Percentiles rank a stretch among this genome's conserved stretches.
phyloP scores from a whole-genome alignment of 176 grass and related monocot species.

The Themeda triandra region DNA sequence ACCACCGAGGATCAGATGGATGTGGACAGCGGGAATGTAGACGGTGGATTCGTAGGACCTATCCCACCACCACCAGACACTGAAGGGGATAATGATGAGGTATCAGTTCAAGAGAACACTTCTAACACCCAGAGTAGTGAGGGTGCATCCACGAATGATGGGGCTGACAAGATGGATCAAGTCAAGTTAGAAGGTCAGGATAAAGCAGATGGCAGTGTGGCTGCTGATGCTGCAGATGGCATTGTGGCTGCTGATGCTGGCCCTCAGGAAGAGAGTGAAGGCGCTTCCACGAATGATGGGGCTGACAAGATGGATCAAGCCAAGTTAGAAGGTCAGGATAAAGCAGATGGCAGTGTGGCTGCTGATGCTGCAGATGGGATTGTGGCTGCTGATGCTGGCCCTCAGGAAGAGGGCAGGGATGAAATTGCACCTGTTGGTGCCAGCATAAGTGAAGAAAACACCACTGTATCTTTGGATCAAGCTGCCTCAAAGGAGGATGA shows the following conservation, averaged over 20 bases:
- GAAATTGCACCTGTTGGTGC: not conserved
- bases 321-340: not conserved
- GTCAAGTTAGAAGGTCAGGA: not conserved
- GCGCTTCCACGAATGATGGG: not conserved
- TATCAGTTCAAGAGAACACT: not conserved
- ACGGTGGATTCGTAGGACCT: conserved; percentile 24
- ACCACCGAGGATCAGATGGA: conserved; percentile 18
- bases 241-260: too few species aligned
- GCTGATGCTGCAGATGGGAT: too few species aligned
- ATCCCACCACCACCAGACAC: conserved; percentile 21
- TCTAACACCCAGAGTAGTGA: not conserved
- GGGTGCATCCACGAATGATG: not conserved
- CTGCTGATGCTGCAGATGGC: too few species aligned
- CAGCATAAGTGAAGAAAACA: not conserved
- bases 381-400: not conserved
- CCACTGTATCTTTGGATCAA: not conserved
- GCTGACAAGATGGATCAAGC: not conserved
- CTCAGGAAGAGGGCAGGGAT: not conserved
- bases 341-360: not conserved
- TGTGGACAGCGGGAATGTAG: conserved; percentile 15
- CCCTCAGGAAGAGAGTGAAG: too few species aligned
- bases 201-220: not conserved
- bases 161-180: not conserved
- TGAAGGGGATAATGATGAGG: not conserved
- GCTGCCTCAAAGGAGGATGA: not conserved